Base-by-base conservation (phyloP, 2,329 filamentous ascomycete species). In the Xylariales sp. region DNA sequence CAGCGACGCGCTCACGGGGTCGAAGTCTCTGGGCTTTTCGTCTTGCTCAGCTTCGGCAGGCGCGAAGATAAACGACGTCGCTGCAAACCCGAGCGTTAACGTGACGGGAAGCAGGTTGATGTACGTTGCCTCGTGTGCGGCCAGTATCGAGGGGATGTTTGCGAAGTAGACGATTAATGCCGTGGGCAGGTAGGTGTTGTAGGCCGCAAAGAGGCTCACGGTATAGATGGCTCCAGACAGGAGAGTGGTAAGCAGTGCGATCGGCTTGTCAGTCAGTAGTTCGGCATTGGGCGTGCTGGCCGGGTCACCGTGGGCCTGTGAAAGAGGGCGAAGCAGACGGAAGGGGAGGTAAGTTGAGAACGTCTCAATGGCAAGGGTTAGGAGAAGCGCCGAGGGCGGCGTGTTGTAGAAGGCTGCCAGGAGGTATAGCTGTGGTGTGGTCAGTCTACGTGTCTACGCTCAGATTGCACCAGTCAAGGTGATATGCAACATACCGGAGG, bases 391-490 rank as follows among this genome's bases (percentile, higher is more conserved):
- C 40, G 69, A 62, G 19, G 76, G 68, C 19, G 76, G 74, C 51
- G 94, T 73, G 25, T 71, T 65, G 73, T 94, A 95, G 69, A 94
- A 95, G 39, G 80, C 80, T 21, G 73, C 72, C 20, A 95, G 71
- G 31, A 96, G 80, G 57, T 86, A 86, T 47, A 85, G 78, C 78
- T 82, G 50, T 14, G 12, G 25, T 11, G 20, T 35, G 10, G 14
- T 41, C 38, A 41, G 38, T 35, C 16, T 5, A 31, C n/a, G 22
- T 16, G n/a, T n/a, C n/a, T n/a, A n/a, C n/a, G n/a, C n/a, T n/a
- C n/a, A n/a, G n/a, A n/a, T n/a, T n/a, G n/a, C n/a, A n/a, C n/a
- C n/a, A n/a, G n/a, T n/a, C n/a, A n/a, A n/a, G n/a, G n/a, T n/a
- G n/a, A n/a, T n/a, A n/a, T 31, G 34, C 31, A 19, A 65, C 76